These are phyloP conservation scores for Quercus phellos DNA, from an alignment of 331 rosid species.

Conservation along the genomic window DNA sequence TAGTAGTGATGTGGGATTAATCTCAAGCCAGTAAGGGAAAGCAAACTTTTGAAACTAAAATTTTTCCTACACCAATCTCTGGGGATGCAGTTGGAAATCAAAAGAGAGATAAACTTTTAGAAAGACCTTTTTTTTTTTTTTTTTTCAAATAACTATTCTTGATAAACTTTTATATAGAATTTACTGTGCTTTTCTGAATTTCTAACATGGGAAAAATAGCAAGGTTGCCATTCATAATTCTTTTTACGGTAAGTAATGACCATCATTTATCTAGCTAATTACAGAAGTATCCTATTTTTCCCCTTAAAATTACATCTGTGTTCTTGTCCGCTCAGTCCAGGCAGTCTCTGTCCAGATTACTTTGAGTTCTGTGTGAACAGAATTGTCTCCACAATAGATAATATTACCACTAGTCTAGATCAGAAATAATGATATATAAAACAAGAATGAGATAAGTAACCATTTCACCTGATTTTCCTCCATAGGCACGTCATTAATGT, in stretches of 20 bases:
- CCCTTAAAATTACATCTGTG: neutral
- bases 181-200: neutral
- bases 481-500: constrained; percentile 84
- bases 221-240: neutral
- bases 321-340: neutral
- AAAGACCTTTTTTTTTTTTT: no score
- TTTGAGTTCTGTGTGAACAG: neutral
- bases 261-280: neutral
- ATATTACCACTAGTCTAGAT: neutral
- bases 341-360: neutral
- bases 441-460: neutral
- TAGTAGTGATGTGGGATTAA: neutral
- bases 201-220: neutral
- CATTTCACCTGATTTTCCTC: constrained; percentile 80
- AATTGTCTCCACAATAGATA: neutral
- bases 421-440: neutral
- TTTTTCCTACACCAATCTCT: no score
- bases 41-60: no score
- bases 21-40: no score
- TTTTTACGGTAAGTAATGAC: neutral
- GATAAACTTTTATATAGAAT: no score
- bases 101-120: no score
- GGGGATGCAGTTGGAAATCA: no score
- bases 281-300: neutral
- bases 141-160: no score